These are phyloP conservation scores for Malassezia psittaci DNA, from an alignment of 1,284 basidiomycete genomes.

Conservation along the genomic window DNA sequence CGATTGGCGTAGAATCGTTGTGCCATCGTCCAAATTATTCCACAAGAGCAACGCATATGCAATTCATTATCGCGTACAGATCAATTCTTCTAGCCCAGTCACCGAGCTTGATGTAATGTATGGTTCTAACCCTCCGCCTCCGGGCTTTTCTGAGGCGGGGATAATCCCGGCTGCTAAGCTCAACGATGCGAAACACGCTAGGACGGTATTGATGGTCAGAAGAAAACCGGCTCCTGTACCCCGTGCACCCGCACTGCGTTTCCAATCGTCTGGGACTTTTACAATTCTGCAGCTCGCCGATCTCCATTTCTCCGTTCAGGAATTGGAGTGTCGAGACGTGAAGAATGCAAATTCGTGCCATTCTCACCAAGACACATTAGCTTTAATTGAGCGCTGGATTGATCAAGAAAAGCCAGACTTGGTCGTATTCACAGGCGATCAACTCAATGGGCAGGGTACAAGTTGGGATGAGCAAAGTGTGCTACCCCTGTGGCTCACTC, in stretches of 20 bases:
- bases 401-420: constrained; percentile 77
- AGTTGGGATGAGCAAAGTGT: constrained; percentile 77
- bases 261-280: constrained; percentile 31
- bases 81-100: constrained; percentile 12
- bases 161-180: constrained; percentile 2
- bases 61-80: not conserved
- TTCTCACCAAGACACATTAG: constrained; percentile 28
- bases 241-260: constrained; percentile 16
- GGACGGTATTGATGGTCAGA: constrained; percentile 19
- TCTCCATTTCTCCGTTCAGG: constrained; percentile 34
- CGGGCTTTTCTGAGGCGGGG: constrained; percentile 29
- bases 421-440: constrained; percentile 56
- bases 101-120: constrained; percentile 40
- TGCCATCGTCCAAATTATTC: not conserved
- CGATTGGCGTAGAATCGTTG: constrained; percentile 26
- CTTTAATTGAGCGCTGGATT: constrained; percentile 30
- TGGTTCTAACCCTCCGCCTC: constrained; percentile 33
- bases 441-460: constrained; percentile 58
- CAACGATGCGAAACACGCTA: not conserved
- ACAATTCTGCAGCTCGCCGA: constrained; percentile 44
- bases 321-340: constrained; percentile 33
- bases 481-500: constrained; percentile 71
- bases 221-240: constrained; percentile 21
- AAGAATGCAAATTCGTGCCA: constrained; percentile 16
- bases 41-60: not conserved